Base-by-base conservation (phyloP, 2,329 filamentous ascomycete genomes). In the Ploettnerulaceae sp. region DNA sequence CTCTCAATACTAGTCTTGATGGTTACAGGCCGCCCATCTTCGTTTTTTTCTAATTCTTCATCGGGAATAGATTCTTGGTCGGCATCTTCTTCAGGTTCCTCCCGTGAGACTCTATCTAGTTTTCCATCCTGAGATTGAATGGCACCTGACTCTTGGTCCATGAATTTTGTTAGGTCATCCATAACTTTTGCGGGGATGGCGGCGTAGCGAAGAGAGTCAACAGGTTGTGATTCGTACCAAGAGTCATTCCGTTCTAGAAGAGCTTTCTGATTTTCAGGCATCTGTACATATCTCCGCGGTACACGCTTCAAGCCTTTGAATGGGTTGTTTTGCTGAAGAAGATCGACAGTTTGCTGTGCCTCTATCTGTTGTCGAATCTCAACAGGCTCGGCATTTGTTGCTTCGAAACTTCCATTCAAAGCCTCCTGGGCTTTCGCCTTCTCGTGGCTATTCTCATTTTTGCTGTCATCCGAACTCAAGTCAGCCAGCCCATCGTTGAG, bases 181-280 rank as follows among this genome's bases (percentile, higher is more conserved):
- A 51, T 33, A 17, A 69, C 60, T 9, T 61, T 51, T 7, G 58
- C 45, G 12, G 68, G 68, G n/a, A 68, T 54, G 40, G 64, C 50
- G 14, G 53, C 56, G 38, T 54, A 52, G 28, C 28, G 14, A 8
- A 24, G 3, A 14, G 29, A 38, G 7, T 29, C 31, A 4, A 14
- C 24, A 3, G 8, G 12, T 14, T 28, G 20, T 35, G 47, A 50
- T 24, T 51, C 35, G 31, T 58, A 63, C 68, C 67, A 70, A 5
- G 66, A 74, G 12, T 71, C 65, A 5, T 63, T 50, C 8, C 66
- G 59, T 5, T 71, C 67, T 1, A 84, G 62, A 4, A 82, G 63
- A 7, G 64, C 55, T 33, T 62, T 57, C 54, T 84, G 80, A 12
- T 74, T 67, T 20, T 60, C 64, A 2, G 73, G 68, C 41, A 78